phyloP scores from a whole-genome alignment of 2,329 filamentous ascomycete genomes.

The Epichloe typhina region DNA sequence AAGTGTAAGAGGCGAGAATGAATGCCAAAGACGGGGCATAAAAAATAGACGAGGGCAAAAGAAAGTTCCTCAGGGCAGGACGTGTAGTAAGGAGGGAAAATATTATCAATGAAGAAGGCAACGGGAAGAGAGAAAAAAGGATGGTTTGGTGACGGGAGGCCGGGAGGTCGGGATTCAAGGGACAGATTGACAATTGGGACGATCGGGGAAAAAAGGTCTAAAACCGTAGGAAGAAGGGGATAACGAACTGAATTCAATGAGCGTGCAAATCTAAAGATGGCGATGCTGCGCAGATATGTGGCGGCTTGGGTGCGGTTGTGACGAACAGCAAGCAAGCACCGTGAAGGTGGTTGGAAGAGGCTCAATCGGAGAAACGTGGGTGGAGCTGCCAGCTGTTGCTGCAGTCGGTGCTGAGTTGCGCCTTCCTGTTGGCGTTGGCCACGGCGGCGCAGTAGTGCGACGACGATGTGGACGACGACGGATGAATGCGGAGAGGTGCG shows the following conservation, averaged over 20 bases:
- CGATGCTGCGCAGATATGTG: conserved; percentile 12
- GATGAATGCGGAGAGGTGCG: conserved; percentile 2
- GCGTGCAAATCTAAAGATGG: conserved; percentile 12
- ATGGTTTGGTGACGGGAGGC: background rate
- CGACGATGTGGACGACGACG: background rate
- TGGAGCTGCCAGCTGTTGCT: conserved; percentile 5
- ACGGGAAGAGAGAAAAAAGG: conserved; percentile 1
- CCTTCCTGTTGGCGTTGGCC: background rate
- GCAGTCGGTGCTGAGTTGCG: background rate
- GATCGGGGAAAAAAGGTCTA: conserved; percentile 7
- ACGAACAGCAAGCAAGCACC: conserved; percentile 5
- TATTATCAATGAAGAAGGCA: conserved; percentile 7
- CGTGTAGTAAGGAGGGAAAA: conserved; percentile 8
- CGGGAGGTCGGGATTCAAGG: background rate
- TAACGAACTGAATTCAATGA: conserved; percentile 23
- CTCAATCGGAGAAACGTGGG: conserved; percentile 5
- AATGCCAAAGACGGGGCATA: background rate
- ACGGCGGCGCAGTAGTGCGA: background rate
- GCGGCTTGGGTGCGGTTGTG: conserved; percentile 1
- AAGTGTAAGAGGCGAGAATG: conserved; percentile 11
- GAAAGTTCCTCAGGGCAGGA: conserved; percentile 3
- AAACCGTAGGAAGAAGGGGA: conserved; percentile 7
- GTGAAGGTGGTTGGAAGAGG: conserved; percentile 5
- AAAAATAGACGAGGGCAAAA: conserved; percentile 1
- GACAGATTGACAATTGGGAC: conserved; percentile 6